Percentiles rank a stretch among this genome's conserved stretches.
These are phyloP conservation scores for Astrocystis sublimbata DNA, from an alignment of 495 filamentous ascomycete genomes.

Conservation along the genomic window DNA sequence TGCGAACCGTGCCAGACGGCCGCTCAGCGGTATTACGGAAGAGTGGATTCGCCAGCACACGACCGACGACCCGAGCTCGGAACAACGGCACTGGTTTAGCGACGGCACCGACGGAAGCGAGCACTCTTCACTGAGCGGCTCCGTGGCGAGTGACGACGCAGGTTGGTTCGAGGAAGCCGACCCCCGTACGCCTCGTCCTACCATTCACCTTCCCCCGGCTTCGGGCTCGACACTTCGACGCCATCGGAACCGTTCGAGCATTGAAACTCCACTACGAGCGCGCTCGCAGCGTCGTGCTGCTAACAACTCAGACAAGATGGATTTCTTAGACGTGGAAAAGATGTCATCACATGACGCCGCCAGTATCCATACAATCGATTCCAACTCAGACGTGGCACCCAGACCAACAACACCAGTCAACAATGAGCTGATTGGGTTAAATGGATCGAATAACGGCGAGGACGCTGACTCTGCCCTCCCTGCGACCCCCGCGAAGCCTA, in stretches of 20 bases:
- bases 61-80: slow-evolving; percentile 58
- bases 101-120: slow-evolving; percentile 69
- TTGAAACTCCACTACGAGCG: slow-evolving; percentile 65
- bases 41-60: slow-evolving; percentile 79
- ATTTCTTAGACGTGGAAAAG: slow-evolving; percentile 34
- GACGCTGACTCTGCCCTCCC: slow-evolving; percentile 46
- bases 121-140: slow-evolving; percentile 63
- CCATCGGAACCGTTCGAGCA: slow-evolving; percentile 55
- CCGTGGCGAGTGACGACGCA: slow-evolving; percentile 47
- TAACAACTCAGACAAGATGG: slow-evolving; percentile 37
- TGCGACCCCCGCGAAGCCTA: slow-evolving; percentile 36
- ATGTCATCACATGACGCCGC: slow-evolving; percentile 31
- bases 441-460: slow-evolving; percentile 31
- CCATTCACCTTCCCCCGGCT: slow-evolving; percentile 37
- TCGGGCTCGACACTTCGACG: slow-evolving; percentile 37
- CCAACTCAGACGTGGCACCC: slow-evolving; percentile 24
- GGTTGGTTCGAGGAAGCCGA: slow-evolving; percentile 45
- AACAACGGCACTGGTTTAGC: slow-evolving; percentile 71
- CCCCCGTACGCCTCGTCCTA: slow-evolving; percentile 44
- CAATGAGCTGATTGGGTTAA: slow-evolving; percentile 21
- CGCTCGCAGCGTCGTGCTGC: slow-evolving; percentile 50
- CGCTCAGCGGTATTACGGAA: slow-evolving; percentile 65
- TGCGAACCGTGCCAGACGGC: slow-evolving; percentile 54
- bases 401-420: slow-evolving; percentile 31
- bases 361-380: slow-evolving; percentile 30